Evolutionary conservation across 495 filamentous ascomycete species (phyloP), one percentile per base, ranked within the genome.

Genomic region (Podospora fimiseda): DNA sequence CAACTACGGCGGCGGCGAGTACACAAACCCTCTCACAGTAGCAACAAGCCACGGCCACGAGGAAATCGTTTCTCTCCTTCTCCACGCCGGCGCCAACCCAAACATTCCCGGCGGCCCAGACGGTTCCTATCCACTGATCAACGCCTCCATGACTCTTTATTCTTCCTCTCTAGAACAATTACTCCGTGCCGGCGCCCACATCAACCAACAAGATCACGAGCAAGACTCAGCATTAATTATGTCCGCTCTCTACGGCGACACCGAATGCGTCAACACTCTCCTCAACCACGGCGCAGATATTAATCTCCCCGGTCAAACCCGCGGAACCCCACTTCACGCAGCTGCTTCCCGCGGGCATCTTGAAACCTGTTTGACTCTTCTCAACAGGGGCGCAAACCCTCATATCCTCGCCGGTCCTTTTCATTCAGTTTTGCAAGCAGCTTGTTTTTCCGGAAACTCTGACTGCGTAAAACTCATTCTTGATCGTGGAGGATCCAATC

Each of bases 261-360:
- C 42, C 38, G 53, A 38, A 15, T 56, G 53, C 19, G 53, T 56
- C 20, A 41, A 50, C 20, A 39, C 40, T 16, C 53, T 56, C 40
- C 46, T 56, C n/a, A 30, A 21, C 39, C 48, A 39, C 19, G 40
- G 48, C 16, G 53, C 53, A 4, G 23, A 50, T 19, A 30, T 56
- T 18, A 23, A 51, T 30, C 46, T 56, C 11, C 13, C 6, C n/a
- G 53, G 53, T 14, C 38, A 42, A 15, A 39, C 50, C 24, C 15
- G 46, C 53, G 53, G 53, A 2, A 56, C 20, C 27, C 36, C 53
- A 14, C 39, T 56, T 7, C 53, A 56, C 18, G 53, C 53, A 8
- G 53, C 53, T 6, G 53, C 53, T 11, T 37, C 53, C 22, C 24
- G 48, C 21, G 53, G 53, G 1, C 47, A 50, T 15, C 16, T 36